Evolutionary conservation across 805 yeast species (phyloP), one percentile per base, ranked within the genome.

Genomic region (Kuraishia cidri): DNA sequence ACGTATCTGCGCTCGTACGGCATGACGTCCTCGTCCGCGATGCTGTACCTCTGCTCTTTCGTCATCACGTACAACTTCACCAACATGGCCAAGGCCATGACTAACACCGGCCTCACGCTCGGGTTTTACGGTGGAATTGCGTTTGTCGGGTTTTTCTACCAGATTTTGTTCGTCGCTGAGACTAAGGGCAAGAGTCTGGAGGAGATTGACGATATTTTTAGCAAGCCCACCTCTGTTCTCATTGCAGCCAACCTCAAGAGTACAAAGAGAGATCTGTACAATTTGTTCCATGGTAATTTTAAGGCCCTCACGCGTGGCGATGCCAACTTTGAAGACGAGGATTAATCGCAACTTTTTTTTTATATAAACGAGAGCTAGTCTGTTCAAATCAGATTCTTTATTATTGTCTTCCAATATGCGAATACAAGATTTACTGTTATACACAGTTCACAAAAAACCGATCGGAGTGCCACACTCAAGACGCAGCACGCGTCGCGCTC

Each of bases 61-160:
- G 68, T 69, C 30, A 76, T 75, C 40, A 77, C 83, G 13, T 77
- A 72, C 57, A 75, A 75, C 60, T 77, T 76, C 53, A 62, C 65
- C 28, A 46, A 53, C 17, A 76, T 77, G 83, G 60, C 68, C 42
- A 44, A 48, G 1, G 72, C 75, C 3, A 62, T 77, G 64, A 72
- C 81, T 4, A 61, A 67, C 45, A 72, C 79, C 9, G 83, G 85
- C 19, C 60, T 77, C 41, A 65, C 76, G 5, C 53, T 75, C 30
- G 83, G 83, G 1, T 77, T 77, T 64, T 77, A 72, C 45, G 83
- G 81, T 31, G 82, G 81, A 29, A 65, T 77, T 45, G 79, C 80
- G 1, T 66, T 71, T 35, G 36, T 75, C 19, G 82, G 79, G 33
- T 55, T 67, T 43, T 44, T 70, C 34, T 71, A 71, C 51, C 77